phyloP scores from a whole-genome alignment of 1,139 yeast genomes.

The Keqinozyma sinolaborantium region DNA sequence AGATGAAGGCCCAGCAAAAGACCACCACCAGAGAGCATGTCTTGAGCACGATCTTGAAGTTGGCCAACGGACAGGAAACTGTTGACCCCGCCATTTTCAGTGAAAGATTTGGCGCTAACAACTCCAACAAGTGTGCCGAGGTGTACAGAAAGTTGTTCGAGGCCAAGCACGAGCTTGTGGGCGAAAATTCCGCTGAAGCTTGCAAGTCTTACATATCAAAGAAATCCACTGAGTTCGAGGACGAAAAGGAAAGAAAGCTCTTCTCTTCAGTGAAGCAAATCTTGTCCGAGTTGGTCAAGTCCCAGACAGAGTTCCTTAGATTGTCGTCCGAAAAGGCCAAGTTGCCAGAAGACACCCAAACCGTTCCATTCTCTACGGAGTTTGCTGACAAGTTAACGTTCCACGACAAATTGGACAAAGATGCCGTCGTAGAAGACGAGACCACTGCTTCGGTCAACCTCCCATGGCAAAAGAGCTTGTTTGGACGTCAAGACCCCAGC shows the following conservation, averaged over 20 bases:
- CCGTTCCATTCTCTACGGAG: conserved; percentile 46
- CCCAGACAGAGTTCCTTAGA: conserved; percentile 50
- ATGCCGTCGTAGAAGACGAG: conserved; percentile 55
- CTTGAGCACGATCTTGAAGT: conserved; percentile 36
- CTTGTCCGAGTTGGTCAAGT: conserved; percentile 51
- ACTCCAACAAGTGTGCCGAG: conserved; percentile 29
- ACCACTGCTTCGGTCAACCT: conserved; percentile 45
- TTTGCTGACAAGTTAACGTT: conserved; percentile 55
- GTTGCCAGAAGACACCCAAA: conserved; percentile 24
- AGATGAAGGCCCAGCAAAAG: conserved; percentile 38
- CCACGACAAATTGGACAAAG: conserved; percentile 49
- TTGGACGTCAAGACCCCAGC: conserved; percentile 72
- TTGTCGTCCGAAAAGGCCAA: conserved; percentile 22
- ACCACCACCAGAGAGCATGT: conserved; percentile 42
- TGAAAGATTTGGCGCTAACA: conserved; percentile 17
- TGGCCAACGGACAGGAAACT: conserved; percentile 23
- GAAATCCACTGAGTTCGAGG: conserved; percentile 34
- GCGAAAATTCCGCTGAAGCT: conserved; percentile 13
- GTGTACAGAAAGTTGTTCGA: conserved; percentile 25
- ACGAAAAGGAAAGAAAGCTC: conserved; percentile 35
- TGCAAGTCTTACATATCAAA: conserved; percentile 22
- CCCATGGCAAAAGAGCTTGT: conserved; percentile 76
- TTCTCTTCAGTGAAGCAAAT: conserved; percentile 51
- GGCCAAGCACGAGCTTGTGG: conserved; percentile 25
- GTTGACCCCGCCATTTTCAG: conserved; percentile 17